Percentiles rank a stretch among this genome's conserved stretches.
phyloP scores from a whole-genome alignment of 1,284 basidiomycete species.

The Ceratobasidium sp. region DNA sequence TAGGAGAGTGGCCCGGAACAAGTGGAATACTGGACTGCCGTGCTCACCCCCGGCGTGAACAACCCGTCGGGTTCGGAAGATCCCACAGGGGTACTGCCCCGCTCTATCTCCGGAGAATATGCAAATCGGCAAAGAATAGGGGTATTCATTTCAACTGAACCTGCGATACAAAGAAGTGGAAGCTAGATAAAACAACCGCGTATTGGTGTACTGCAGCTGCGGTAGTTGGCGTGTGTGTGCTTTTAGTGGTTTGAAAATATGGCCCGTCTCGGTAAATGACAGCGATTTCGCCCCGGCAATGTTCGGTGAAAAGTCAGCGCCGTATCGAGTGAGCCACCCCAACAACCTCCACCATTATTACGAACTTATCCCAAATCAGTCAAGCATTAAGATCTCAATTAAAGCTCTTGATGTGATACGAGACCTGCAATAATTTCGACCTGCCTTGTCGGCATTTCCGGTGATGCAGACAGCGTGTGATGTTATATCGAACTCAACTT shows the following conservation, averaged over 20 bases:
- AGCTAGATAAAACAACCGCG: no score
- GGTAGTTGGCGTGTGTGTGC: no score
- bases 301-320: not conserved
- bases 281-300: not conserved
- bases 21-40: not conserved
- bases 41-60: no score
- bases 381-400: not conserved
- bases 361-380: constrained; percentile 8
- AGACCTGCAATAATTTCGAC: not conserved
- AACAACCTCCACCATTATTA: not conserved
- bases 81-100: constrained; percentile 8
- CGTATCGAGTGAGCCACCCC: not conserved
- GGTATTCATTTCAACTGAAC: not conserved
- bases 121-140: constrained; percentile 16
- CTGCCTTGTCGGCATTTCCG: not conserved
- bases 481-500: no score
- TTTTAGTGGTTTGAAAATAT: no score
- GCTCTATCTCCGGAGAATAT: not conserved
- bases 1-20: not conserved
- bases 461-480: not conserved
- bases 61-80: not conserved
- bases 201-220: no score
- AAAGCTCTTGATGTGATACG: constrained; percentile 18
- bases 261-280: no score
- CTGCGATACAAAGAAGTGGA: not conserved